Evolutionary conservation across 1,284 basidiomycete species (phyloP).

Genomic region (Chondrostereum purpureum): DNA sequence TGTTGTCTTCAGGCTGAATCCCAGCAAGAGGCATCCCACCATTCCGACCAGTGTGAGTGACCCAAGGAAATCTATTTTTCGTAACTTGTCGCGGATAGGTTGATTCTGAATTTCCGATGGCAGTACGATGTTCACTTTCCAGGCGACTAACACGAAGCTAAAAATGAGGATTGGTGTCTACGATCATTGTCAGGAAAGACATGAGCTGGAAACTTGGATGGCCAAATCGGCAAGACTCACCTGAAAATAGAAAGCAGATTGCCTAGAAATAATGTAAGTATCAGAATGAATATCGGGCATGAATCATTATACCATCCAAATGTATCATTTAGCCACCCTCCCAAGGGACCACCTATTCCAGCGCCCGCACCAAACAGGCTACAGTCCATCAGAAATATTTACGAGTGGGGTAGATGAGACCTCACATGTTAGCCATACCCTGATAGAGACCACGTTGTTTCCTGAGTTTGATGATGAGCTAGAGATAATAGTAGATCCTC

Average conservation of each 20-base stretch:
- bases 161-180: conserved; percentile 71
- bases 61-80: conserved; percentile 78
- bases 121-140: conserved; percentile 69
- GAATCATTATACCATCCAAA: conserved; percentile 67
- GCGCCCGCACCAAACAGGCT: conserved; percentile 66
- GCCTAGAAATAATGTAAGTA: conserved; percentile 37
- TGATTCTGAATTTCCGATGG: conserved; percentile 56
- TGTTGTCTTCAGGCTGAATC: conserved; percentile 73
- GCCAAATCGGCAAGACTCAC: conserved; percentile 30
- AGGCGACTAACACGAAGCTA: conserved; percentile 60
- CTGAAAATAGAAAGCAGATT: conserved; percentile 63
- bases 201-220: conserved; percentile 8
- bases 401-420: conserved; percentile 6
- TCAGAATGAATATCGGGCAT: conserved; percentile 7
- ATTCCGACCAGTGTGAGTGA: conserved; percentile 71
- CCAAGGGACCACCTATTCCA: conserved; percentile 84
- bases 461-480: conserved; percentile 31
- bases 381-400: background rate
- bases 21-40: conserved; percentile 71
- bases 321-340: conserved; percentile 78
- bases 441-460: conserved; percentile 85
- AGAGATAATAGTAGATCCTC: conserved; percentile 8
- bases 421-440: conserved; percentile 81
- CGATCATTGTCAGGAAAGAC: conserved; percentile 9
- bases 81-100: conserved; percentile 54